phyloP scores from a whole-genome alignment of 2,329 filamentous ascomycete species.

The Fusarium sp. region DNA sequence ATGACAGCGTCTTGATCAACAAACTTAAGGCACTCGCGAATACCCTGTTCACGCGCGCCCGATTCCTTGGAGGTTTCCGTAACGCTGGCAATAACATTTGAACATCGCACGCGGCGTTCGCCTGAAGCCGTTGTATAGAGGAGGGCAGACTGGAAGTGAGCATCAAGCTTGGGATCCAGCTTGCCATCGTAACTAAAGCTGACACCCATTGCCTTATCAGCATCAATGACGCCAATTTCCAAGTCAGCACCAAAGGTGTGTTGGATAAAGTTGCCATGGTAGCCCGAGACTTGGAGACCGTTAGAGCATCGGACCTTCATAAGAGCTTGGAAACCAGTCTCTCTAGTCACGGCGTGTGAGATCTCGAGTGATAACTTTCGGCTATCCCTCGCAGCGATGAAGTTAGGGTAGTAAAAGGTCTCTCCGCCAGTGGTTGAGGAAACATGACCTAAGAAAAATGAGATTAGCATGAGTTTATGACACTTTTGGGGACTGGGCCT shows the following conservation, averaged over 20 bases:
- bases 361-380: constrained; percentile 87
- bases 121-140: constrained; percentile 93
- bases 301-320: constrained; percentile 99
- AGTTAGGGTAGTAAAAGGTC: constrained; percentile 97
- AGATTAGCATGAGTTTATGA: not conserved
- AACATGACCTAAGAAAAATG: constrained; percentile 71
- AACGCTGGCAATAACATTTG: constrained; percentile 92
- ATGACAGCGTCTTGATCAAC: constrained; percentile 96
- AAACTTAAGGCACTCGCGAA: constrained; percentile 87
- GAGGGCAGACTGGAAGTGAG: constrained; percentile 95
- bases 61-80: constrained; percentile 69
- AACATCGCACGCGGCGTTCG: constrained; percentile 89
- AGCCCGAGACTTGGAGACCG: constrained; percentile 90
- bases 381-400: constrained; percentile 85
- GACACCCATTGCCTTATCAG: constrained; percentile 91
- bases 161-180: constrained; percentile 94
- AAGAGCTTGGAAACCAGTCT: constrained; percentile 93
- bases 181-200: constrained; percentile 97
- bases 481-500: constrained; percentile 42
- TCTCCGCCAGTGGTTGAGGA: constrained; percentile 92
- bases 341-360: constrained; percentile 83
- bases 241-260: constrained; percentile 95
- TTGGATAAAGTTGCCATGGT: constrained; percentile 96
- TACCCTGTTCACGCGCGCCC: constrained; percentile 59
- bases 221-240: constrained; percentile 90